Base-by-base conservation (phyloP, 371 early-diverging fungal species). In the Coemansia sp. region DNA sequence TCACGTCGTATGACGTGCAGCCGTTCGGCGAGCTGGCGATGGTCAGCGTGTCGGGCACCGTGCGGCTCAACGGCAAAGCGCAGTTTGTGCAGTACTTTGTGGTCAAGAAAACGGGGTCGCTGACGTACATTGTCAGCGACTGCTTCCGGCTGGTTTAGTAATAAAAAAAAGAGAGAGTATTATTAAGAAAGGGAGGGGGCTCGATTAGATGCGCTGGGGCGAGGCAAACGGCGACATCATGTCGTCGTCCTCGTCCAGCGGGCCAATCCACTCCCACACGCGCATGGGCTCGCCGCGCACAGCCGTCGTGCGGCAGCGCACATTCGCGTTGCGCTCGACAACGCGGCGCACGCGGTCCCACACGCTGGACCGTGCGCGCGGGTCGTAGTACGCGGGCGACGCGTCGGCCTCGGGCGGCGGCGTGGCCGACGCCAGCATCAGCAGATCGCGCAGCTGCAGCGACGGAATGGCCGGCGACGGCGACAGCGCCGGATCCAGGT, bases 241-340 rank as follows among this genome's bases (percentile, higher is more conserved):
- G 7, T 60, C 65, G n/a, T 56, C 65, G 9, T 65, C 71, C 9
- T 71, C 63, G 11, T 68, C 76, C 47, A 76, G 50, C 4, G 77
- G 77, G 1, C 80, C 80, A n/a, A 80, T 77, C 80, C 80, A 80
- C 54, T 79, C 79, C 80, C 80, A 80, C 39, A 74, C 75, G 31
- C 80, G 75, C 66, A 73, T 76, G 13, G 76, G 80, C 57, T 80
- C 79, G 35, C 80, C 80, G 2, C 77, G 64, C 11, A 80, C 73
- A 2, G 70, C 75, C 11, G 71, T 79, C 13, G 77, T 76, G 4
- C 80, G 59, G 40, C 74, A 67, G 26, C 80, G 80, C 20, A 80
- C 76, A 36, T 80, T 80, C 13, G 79, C 71, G 30, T 70, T 80
- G 41, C 64, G 68, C 66, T 80, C 80, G 1, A 80, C 76, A 2